Conservation (phyloP, 176 grass and related monocot species). For the Aegilops speltoides region DNA sequence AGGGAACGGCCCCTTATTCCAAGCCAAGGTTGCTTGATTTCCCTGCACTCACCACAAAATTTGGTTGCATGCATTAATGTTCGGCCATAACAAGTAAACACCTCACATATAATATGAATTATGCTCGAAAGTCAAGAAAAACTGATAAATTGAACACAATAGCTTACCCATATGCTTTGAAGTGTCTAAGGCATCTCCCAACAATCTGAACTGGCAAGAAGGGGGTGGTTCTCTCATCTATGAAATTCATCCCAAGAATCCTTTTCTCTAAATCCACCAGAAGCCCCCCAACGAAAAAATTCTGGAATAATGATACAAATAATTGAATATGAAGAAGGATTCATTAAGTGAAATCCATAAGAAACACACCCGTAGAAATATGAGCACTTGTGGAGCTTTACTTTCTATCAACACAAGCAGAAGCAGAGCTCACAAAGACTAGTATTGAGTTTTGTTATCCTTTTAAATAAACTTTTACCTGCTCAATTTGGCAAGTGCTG, state of each 20-base stretch:
- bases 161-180: neutral
- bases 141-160: too few relatives aligned
- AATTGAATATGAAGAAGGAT: neutral
- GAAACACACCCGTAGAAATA: neutral
- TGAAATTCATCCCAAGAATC: constrained; percentile 14
- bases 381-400: neutral
- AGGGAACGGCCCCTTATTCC: neutral
- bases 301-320: neutral
- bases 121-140: too few relatives aligned
- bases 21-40: constrained; percentile 1
- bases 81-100: too few relatives aligned
- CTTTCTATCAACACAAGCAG: neutral
- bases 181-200: constrained; percentile 1
- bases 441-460: neutral
- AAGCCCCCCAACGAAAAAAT: constrained; percentile 11
- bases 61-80: too few relatives aligned
- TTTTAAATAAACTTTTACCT: neutral
- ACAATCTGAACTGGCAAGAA: constrained; percentile 19
- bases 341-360: neutral
- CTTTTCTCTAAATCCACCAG: constrained; percentile 6
- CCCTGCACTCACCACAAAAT: neutral
- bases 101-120: too few relatives aligned
- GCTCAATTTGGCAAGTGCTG: neutral
- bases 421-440: neutral
- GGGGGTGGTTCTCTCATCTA: neutral